Percentiles rank a stretch among this genome's conserved stretches.
These are phyloP conservation scores for Gomphus bonarii DNA, from an alignment of 1,284 basidiomycete genomes.

Conservation along the genomic window DNA sequence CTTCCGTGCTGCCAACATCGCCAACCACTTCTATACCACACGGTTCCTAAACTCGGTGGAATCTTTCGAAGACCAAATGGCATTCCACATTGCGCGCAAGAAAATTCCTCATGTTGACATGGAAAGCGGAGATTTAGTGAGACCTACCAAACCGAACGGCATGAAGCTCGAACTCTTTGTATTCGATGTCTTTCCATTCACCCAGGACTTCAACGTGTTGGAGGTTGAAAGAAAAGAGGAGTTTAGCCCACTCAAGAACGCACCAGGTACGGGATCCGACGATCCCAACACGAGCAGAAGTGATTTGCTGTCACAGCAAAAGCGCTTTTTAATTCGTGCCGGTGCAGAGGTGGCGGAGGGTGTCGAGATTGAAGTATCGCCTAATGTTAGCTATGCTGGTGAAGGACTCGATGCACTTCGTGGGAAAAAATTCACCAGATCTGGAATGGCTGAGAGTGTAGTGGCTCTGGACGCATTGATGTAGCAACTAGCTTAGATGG, in stretches of 20 bases:
- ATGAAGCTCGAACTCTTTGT: conserved; percentile 99
- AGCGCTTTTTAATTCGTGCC: conserved; percentile 69
- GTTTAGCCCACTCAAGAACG: conserved; percentile 97
- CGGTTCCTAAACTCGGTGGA: conserved; percentile 75
- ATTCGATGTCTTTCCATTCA: conserved; percentile 98
- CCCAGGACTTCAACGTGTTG: conserved; percentile 74
- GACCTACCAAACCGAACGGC: conserved; percentile 88
- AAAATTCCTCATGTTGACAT: conserved; percentile 87
- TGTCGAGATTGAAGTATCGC: conserved; percentile 83
- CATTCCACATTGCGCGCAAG: conserved; percentile 97
- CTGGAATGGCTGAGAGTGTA: conserved; percentile 36
- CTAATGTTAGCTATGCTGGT: conserved; percentile 76
- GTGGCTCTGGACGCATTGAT: conserved; percentile 42
- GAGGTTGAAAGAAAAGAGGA: conserved; percentile 87
- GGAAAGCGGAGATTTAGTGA: conserved; percentile 52
- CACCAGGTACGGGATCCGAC: conserved; percentile 89
- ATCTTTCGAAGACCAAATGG: conserved; percentile 80
- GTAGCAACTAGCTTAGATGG: conserved; percentile 14
- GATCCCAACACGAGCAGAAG: conserved; percentile 83
- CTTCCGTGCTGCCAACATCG: conserved; percentile 96
- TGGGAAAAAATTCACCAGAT: conserved; percentile 68
- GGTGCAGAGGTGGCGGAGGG: conserved; percentile 64
- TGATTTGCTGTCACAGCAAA: conserved; percentile 88
- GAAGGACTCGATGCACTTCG: conserved; percentile 79
- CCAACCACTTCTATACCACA: conserved; percentile 96